phyloP scores from a whole-genome alignment of 352 stramenopile species.

The Plasmopara halstedii region DNA sequence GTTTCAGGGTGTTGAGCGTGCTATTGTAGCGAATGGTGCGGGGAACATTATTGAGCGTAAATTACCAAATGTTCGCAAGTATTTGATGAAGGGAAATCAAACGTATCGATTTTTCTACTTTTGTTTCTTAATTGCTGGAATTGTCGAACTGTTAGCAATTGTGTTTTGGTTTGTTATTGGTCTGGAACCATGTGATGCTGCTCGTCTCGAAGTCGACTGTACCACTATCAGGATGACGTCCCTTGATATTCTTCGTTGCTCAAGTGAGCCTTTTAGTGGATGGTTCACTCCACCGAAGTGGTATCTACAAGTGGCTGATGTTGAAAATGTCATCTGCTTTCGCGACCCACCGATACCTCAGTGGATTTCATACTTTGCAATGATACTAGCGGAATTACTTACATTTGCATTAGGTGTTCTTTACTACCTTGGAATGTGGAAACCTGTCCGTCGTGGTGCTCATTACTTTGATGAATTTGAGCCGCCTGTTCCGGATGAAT shows the following conservation, averaged over 20 bases:
- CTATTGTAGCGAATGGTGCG: conserved; percentile 63
- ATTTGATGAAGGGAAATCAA: conserved; percentile 81
- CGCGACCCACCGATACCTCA: conserved; percentile 67
- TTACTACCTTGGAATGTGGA: conserved; percentile 88
- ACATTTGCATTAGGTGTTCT: conserved; percentile 62
- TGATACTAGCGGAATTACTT: conserved; percentile 64
- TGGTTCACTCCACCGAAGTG: conserved; percentile 60
- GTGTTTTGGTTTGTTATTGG: conserved; percentile 80
- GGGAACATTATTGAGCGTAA: conserved; percentile 85
- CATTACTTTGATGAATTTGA: conserved; percentile 87
- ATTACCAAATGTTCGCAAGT: conserved; percentile 83
- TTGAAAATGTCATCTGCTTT: conserved; percentile 72
- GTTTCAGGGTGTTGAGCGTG: conserved; percentile 74
- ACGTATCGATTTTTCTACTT: conserved; percentile 80
- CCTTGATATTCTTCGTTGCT: conserved; percentile 42
- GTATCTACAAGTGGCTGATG: conserved; percentile 61
- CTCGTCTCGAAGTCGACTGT: conserved; percentile 44
- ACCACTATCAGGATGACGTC: conserved; percentile 53
- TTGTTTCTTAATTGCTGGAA: conserved; percentile 58
- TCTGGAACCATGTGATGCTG: conserved; percentile 64
- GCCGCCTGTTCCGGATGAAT: conserved; percentile 63
- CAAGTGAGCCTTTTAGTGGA: conserved; percentile 42
- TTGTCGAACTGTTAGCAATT: conserved; percentile 64
- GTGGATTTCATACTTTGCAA: conserved; percentile 75
- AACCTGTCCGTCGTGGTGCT: conserved; percentile 72